phyloP scores from a whole-genome alignment of 164 flowering plant species.

The Liquidambar formosana region DNA sequence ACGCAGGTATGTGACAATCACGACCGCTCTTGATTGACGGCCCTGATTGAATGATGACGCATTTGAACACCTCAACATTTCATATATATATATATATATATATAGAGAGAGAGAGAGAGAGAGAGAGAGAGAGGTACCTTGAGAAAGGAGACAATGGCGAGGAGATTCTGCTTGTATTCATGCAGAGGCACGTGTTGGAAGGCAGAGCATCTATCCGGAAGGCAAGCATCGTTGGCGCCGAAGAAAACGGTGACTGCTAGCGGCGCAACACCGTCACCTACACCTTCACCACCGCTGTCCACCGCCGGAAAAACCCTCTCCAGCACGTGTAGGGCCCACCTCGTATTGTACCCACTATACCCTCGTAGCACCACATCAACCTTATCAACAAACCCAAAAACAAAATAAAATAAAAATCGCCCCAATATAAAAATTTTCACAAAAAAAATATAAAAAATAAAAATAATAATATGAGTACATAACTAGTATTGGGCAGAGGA shows the following conservation, averaged over 20 bases:
- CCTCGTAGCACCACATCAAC: constrained; percentile 80
- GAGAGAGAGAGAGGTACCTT: constrained; percentile 43
- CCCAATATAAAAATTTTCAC: background rate
- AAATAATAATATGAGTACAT: too few species aligned
- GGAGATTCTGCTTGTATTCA: constrained; percentile 74
- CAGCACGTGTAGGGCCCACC: constrained; percentile 64
- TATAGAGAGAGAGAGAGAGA: too few species aligned
- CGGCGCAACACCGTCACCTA: constrained; percentile 27
- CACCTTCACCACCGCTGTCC: constrained; percentile 9
- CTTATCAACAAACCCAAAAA: constrained; percentile 27
- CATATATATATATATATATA: too few species aligned
- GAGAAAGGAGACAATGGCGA: constrained; percentile 45
- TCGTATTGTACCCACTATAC: constrained; percentile 83
- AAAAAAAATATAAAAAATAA: too few species aligned
- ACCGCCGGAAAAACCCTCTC: constrained; percentile 49
- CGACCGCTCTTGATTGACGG: too few species aligned
- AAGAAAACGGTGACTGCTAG: constrained; percentile 76
- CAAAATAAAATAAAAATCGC: background rate
- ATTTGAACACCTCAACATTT: too few species aligned
- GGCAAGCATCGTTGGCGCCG: constrained; percentile 82
- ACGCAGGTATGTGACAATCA: too few species aligned
- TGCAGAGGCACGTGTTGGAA: constrained; percentile 75
- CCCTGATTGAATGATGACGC: too few species aligned
- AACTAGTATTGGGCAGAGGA: too few species aligned
- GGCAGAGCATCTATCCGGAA: constrained; percentile 58